Conservation (phyloP, 192 early-diverging fungal genomes). For the Coemansia sp. region DNA sequence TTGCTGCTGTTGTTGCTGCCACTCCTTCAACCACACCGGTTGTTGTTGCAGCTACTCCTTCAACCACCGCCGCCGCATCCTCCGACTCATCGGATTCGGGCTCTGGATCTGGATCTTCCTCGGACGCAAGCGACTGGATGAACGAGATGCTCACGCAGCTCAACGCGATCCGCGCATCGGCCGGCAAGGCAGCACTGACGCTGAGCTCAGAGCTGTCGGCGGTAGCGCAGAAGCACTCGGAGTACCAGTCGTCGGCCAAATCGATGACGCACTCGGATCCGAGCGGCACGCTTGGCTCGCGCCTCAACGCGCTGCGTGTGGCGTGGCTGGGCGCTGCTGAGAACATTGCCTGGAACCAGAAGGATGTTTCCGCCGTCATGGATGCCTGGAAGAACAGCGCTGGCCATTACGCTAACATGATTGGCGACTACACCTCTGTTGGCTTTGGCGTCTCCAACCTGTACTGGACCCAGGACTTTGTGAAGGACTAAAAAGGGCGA, state of each 20-base stretch:
- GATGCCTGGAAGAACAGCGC: constrained; percentile 49
- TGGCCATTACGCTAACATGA: constrained; percentile 52
- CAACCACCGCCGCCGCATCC: constrained; percentile 1
- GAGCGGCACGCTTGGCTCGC: constrained; percentile 29
- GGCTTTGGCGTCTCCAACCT: constrained; percentile 41
- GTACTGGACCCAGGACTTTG: constrained; percentile 48
- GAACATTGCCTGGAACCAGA: constrained; percentile 56
- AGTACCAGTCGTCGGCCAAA: constrained; percentile 17
- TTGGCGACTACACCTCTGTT: constrained; percentile 41
- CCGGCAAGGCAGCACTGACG: constrained; percentile 19
- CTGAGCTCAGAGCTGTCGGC: constrained; percentile 18
- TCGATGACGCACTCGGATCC: constrained; percentile 15
- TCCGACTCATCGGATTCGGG: background rate
- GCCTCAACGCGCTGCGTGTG: constrained; percentile 14
- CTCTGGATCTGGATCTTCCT: constrained; percentile 1
- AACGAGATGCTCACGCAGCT: constrained; percentile 40
- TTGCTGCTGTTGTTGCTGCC: background rate
- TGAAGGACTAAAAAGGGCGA: constrained; percentile 7
- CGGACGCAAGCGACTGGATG: constrained; percentile 18
- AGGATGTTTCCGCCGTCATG: constrained; percentile 35
- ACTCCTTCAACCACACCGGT: background rate
- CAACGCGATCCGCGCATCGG: constrained; percentile 37
- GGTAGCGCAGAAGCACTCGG: constrained; percentile 46
- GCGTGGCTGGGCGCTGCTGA: constrained; percentile 35
- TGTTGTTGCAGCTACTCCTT: background rate